Evolutionary conservation across 2,329 filamentous ascomycete species (phyloP).

Genomic region (Stagonosporopsis tanaceti): DNA sequence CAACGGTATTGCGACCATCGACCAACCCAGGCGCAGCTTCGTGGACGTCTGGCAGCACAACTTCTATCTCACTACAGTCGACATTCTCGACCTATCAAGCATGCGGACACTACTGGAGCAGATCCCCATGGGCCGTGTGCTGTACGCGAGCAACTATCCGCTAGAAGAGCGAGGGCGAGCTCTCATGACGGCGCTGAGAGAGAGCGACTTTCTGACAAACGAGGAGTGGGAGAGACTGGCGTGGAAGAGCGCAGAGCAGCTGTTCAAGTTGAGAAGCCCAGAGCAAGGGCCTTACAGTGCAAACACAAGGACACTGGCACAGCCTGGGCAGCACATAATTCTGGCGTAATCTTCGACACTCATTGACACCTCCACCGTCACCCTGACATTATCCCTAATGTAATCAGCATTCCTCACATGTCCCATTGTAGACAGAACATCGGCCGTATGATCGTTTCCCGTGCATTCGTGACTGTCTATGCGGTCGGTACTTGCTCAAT

Average conservation of each 20-base stretch:
- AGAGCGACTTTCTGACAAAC: constrained; percentile 59
- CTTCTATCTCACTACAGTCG: constrained; percentile 66
- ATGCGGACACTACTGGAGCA: constrained; percentile 55
- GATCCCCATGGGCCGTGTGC: constrained; percentile 59
- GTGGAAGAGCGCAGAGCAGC: constrained; percentile 59
- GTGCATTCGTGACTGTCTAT: constrained; percentile 31
- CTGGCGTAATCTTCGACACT: neutral
- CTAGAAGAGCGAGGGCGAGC: constrained; percentile 60
- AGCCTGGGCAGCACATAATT: constrained; percentile 8
- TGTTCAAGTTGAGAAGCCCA: constrained; percentile 27
- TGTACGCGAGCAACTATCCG: constrained; percentile 68
- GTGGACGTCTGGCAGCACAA: constrained; percentile 63
- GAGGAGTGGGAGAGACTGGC: constrained; percentile 61
- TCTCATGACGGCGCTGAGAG: constrained; percentile 59
- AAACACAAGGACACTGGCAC: neutral
- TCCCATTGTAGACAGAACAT: neutral
- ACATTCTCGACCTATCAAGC: constrained; percentile 60
- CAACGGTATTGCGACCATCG: constrained; percentile 27
- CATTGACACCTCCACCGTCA: neutral
- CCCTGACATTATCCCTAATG: neutral
- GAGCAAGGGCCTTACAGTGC: constrained; percentile 1
- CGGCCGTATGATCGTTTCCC: constrained; percentile 16
- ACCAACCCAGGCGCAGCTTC: constrained; percentile 48
- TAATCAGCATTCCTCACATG: constrained; percentile 1
- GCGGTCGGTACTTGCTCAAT: constrained; percentile 16